Evolutionary conservation across 2,329 filamentous ascomycete species (phyloP).

Genomic region (Colletotrichum sp.): DNA sequence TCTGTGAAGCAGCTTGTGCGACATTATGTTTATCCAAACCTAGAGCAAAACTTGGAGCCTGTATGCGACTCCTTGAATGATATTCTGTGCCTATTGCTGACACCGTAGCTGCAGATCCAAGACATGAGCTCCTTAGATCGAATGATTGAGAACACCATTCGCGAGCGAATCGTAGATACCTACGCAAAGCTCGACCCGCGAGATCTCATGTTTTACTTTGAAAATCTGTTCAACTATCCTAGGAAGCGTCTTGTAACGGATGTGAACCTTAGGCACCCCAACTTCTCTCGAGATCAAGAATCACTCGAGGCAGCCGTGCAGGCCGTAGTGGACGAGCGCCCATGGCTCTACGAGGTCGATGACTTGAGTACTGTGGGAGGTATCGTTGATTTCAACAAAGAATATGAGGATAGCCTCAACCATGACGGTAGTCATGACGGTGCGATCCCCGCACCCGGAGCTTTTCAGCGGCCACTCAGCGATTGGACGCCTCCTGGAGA

Average conservation of each 20-base stretch:
- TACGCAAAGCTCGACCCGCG: constrained; percentile 56
- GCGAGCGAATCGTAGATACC: constrained; percentile 44
- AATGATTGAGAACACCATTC: constrained; percentile 21
- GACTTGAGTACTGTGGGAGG: constrained; percentile 39
- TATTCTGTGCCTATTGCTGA: neutral
- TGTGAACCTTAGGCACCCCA: constrained; percentile 43
- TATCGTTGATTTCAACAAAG: constrained; percentile 45
- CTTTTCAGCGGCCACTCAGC: constrained; percentile 33
- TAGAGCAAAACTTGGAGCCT: constrained; percentile 39
- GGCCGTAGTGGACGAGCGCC: constrained; percentile 42
- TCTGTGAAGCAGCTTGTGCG: constrained; percentile 50
- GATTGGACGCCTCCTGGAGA: constrained; percentile 46
- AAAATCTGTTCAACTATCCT: constrained; percentile 50
- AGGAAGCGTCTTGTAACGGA: constrained; percentile 49
- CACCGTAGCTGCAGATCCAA: neutral
- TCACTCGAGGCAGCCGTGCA: constrained; percentile 45
- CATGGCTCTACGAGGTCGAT: constrained; percentile 34
- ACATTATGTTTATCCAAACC: constrained; percentile 51
- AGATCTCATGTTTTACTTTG: constrained; percentile 55
- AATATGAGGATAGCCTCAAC: constrained; percentile 37
- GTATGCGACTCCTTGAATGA: constrained; percentile 29
- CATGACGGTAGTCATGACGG: constrained; percentile 44
- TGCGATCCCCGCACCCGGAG: constrained; percentile 33
- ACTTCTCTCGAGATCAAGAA: constrained; percentile 51
- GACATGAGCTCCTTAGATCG: constrained; percentile 9